Conservation (phyloP, 179 eudicot genomes). For the Vitellaria paradoxa region DNA sequence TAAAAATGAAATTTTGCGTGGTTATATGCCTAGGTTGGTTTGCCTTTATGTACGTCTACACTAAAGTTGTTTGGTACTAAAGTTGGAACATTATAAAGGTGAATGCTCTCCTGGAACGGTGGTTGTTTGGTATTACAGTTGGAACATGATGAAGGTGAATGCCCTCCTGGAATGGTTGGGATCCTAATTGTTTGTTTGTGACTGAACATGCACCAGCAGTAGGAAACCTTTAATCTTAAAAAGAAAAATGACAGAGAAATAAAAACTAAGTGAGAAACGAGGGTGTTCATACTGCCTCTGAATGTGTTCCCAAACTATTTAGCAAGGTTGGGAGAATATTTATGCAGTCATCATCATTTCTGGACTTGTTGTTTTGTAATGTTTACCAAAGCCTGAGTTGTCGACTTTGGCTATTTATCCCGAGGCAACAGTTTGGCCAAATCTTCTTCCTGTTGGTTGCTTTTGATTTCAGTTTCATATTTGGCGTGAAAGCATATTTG, state of each 20-base stretch:
- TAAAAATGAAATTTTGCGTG: too few species aligned
- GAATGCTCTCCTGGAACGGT: too few species aligned
- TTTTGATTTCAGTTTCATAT: neutral
- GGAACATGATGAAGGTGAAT: neutral
- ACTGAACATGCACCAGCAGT: neutral
- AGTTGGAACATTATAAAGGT: neutral
- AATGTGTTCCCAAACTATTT: neutral
- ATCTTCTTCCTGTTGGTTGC: neutral
- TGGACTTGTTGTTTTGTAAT: neutral
- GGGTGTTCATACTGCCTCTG: neutral
- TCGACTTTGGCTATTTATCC: neutral
- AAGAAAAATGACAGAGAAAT: neutral
- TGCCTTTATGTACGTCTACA: neutral
- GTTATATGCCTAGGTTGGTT: neutral
- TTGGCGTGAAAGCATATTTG: conserved; percentile 6
- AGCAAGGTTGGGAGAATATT: neutral
- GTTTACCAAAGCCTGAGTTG: too few species aligned
- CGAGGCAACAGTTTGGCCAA: neutral
- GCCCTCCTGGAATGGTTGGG: neutral
- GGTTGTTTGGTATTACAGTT: too few species aligned
- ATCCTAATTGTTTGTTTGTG: neutral
- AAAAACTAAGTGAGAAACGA: neutral
- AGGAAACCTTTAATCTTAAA: neutral
- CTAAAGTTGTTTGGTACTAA: neutral
- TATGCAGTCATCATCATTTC: neutral